Percentiles rank a stretch among this genome's conserved stretches.
Conservation (phyloP, 2,329 filamentous ascomycete genomes). For the Colletotrichum sublineola region DNA sequence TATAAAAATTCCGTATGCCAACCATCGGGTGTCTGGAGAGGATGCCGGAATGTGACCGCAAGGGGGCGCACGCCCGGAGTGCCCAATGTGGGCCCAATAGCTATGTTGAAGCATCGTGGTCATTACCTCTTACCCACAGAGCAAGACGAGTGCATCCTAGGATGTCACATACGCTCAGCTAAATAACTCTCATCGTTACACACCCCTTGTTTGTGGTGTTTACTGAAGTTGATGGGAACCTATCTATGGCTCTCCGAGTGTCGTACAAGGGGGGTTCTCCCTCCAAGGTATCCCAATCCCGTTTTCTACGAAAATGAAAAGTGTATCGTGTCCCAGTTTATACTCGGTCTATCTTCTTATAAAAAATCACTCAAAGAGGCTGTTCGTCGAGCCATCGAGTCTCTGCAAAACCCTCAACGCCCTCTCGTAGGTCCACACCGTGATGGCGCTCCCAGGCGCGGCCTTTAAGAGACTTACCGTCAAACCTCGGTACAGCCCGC, state of each 20-base stretch:
- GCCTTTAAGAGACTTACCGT: constrained; percentile 92
- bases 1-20: not conserved
- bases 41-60: too few relatives aligned
- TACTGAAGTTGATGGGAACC: not conserved
- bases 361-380: not conserved
- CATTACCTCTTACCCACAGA: not conserved
- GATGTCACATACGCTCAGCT: not conserved
- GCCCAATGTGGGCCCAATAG: too few relatives aligned
- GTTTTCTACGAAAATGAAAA: not conserved
- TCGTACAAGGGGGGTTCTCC: not conserved
- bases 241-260: not conserved
- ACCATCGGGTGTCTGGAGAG: not conserved
- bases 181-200: too few relatives aligned
- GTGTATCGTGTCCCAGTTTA: constrained; percentile 43
- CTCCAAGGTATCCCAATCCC: not conserved
- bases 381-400: constrained; percentile 47
- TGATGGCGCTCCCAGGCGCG: constrained; percentile 91
- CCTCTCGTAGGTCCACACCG: constrained; percentile 94
- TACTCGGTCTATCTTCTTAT: not conserved
- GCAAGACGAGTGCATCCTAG: not conserved
- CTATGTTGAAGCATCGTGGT: too few relatives aligned
- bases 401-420: constrained; percentile 71
- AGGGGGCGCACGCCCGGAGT: too few relatives aligned
- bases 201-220: too few relatives aligned
- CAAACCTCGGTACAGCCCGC: constrained; percentile 89